Percentiles rank a stretch among this genome's conserved stretches.
phyloP scores from a whole-genome alignment of 2,329 filamentous ascomycete species.

The Curvularia lunata region DNA sequence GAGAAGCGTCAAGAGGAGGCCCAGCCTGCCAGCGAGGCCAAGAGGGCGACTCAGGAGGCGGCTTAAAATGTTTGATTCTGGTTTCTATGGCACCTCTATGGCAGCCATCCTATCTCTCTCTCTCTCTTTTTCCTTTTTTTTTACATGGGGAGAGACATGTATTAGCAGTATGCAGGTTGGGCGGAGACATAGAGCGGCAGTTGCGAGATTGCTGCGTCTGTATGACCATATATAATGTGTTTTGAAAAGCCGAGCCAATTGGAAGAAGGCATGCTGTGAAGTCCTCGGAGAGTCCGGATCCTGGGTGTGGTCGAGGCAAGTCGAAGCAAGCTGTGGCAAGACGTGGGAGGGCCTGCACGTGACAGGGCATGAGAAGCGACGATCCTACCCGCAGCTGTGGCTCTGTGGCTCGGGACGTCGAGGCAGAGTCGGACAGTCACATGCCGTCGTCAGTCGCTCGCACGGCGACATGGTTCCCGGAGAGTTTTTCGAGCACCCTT shows the following conservation, averaged over 20 bases:
- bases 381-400: too few species aligned
- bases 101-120: neutral
- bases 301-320: too few species aligned
- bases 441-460: neutral
- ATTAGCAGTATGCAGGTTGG: constrained; percentile 18
- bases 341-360: neutral
- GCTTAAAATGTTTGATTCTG: constrained; percentile 20
- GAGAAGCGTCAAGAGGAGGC: constrained; percentile 44
- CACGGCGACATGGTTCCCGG: neutral
- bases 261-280: neutral
- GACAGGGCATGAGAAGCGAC: neutral
- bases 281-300: neutral
- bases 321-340: too few species aligned
- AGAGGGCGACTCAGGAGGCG: constrained; percentile 41
- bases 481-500: neutral
- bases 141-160: constrained; percentile 21
- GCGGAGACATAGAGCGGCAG: constrained; percentile 9
- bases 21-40: constrained; percentile 49
- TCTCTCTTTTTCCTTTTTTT: neutral
- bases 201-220: constrained; percentile 14
- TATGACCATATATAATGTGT: constrained; percentile 18
- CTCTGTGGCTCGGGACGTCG: too few species aligned
- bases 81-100: constrained; percentile 5
- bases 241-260: neutral
- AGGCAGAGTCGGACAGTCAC: neutral